These are phyloP conservation scores for Linnemannia hyalina DNA, from an alignment of 192 early-diverging fungal species.

Conservation along the genomic window DNA sequence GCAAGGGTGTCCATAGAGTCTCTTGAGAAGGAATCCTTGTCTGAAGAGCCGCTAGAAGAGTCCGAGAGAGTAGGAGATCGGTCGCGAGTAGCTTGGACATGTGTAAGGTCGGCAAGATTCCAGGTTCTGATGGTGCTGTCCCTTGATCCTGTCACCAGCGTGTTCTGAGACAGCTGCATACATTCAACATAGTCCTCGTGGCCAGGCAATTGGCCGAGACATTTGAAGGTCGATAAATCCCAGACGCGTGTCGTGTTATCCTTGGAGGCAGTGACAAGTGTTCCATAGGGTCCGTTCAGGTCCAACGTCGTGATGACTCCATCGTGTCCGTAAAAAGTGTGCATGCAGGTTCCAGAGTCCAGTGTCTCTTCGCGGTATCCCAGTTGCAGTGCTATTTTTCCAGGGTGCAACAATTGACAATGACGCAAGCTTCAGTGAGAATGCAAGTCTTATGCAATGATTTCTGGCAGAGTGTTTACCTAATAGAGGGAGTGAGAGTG, in stretches of 20 bases:
- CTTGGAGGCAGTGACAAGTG: conserved; percentile 73
- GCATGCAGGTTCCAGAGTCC: conserved; percentile 59
- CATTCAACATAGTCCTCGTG: conserved; percentile 56
- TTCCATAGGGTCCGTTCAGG: conserved; percentile 67
- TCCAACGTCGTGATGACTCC: conserved; percentile 70
- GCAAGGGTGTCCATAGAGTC: conserved; percentile 21
- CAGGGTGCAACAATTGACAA: not conserved
- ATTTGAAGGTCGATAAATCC: conserved; percentile 72
- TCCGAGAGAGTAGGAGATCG: conserved; percentile 26
- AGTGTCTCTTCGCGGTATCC: conserved; percentile 41
- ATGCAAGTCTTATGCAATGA: not conserved
- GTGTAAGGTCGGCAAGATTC: conserved; percentile 35
- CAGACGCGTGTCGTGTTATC: conserved; percentile 81
- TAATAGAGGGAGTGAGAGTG: not conserved
- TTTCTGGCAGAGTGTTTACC: not conserved
- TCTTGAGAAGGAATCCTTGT: conserved; percentile 30
- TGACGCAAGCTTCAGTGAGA: not conserved
- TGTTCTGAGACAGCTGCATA: conserved; percentile 40
- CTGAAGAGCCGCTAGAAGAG: conserved; percentile 7
- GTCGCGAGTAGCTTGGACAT: conserved; percentile 17
- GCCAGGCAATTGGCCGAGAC: conserved; percentile 65
- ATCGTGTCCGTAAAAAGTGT: conserved; percentile 72
- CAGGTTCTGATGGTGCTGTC: conserved; percentile 36
- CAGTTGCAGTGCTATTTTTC: conserved; percentile 33
- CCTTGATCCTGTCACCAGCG: conserved; percentile 55